A percentile compares a stretch with the other conserved stretches of the same genome.
Evolutionary conservation across 495 filamentous ascomycete species (phyloP).

Genomic region (Aspergillus olivimuriae): DNA sequence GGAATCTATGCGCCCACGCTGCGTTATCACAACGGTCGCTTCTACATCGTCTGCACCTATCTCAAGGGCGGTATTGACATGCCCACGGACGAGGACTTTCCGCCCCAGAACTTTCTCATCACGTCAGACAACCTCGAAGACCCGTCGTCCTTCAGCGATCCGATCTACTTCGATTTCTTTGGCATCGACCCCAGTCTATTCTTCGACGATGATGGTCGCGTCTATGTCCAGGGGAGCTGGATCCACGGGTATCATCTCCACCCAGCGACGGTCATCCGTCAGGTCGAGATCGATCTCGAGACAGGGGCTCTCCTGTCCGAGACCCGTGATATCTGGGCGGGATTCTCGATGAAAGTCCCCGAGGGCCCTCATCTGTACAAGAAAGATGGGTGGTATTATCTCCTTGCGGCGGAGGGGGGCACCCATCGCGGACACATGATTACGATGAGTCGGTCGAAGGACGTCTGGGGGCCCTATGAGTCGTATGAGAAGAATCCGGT

Average conservation of each 20-base stretch:
- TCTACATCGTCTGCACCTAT: conserved; percentile 37
- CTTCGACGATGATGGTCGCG: conserved; percentile 17
- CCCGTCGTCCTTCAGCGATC: conserved; percentile 11
- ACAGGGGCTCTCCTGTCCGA: background rate
- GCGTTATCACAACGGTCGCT: conserved; percentile 22
- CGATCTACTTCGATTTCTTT: conserved; percentile 22
- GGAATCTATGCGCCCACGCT: conserved; percentile 22
- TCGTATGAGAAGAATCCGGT: background rate
- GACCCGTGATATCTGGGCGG: background rate
- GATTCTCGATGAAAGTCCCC: background rate
- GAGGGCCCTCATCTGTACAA: background rate
- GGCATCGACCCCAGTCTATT: conserved; percentile 21
- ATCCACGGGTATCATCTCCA: background rate
- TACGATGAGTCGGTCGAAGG: background rate
- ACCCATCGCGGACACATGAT: background rate
- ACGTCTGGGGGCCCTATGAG: background rate
- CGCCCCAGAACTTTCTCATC: conserved; percentile 1
- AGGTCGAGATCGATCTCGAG: background rate
- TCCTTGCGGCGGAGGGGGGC: background rate
- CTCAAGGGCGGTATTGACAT: conserved; percentile 5
- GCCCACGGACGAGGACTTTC: conserved; percentile 1
- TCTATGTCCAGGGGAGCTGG: conserved; percentile 17
- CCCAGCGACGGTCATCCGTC: background rate
- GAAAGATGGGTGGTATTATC: background rate
- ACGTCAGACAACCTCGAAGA: background rate